Base-by-base conservation (phyloP, 2,329 filamentous ascomycete species). In the Colletotrichum tanaceti region DNA sequence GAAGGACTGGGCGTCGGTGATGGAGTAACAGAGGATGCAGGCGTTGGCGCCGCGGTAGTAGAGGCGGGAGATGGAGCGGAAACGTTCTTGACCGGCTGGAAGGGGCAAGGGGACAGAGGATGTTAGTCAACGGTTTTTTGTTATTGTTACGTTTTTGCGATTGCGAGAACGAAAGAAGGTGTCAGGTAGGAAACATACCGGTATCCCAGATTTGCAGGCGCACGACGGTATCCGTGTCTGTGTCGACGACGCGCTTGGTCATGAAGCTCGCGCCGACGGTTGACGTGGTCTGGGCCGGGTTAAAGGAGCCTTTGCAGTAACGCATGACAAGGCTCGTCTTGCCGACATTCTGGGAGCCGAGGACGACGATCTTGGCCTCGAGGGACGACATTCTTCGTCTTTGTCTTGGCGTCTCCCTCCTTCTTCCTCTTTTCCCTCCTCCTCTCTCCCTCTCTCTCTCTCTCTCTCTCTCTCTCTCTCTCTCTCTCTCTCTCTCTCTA, bases 121-220 rank as follows among this genome's bases (percentile, higher is more conserved):
- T 39, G 58, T 54, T n/a, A 18, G 22, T 54, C 52, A 39, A 46
- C 6, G 43, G 32, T 32, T 7, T 5, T 32, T 32, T 32, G 2
- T 32, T 32, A 1, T 9, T 9, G 7, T 32, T 10, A 32, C 28
- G 7, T 35, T 43, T 16, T 44, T 28, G 58, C 20, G 44, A 11
- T 20, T 49, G n/a, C 35, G 22, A 43, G 44, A 62, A 54, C 20
- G 20, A 49, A 14, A 39, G 32, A 6, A 6, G 9, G 10, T 16
- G 20, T 35, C 24, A 65, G 38, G 32, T 28, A 58, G 22, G 53
- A 43, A 22, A 52, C 75, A 68, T 77, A 88, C 87, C 93, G 41
- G 94, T 98, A 77, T 98, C 94, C 94, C 94, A 98, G 73, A 98
- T 97, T 77, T 98, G 94, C 44, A 98, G 85, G n/a, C 94, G 89